Conservation (phyloP, 306 rosid genomes). For the Gleditsia sinensis region DNA sequence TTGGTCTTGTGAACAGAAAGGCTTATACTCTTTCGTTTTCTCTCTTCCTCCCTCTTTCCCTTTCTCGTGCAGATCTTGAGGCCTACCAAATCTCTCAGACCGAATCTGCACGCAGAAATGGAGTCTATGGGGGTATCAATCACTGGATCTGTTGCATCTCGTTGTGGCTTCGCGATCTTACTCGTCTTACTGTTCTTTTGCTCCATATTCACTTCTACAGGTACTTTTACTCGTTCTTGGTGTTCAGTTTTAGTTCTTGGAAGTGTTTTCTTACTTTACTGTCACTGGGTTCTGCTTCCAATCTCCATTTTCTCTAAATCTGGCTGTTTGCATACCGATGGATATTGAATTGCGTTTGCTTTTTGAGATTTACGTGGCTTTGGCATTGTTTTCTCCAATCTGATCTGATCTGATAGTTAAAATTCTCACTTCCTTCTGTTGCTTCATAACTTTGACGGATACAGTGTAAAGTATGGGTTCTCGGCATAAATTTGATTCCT, state of each 20-base stretch:
- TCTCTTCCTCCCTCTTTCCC: conserved; percentile 18
- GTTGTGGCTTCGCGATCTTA: conserved; percentile 43
- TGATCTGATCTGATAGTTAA: neutral
- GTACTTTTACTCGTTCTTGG: conserved; percentile 32
- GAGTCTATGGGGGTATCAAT: conserved; percentile 38
- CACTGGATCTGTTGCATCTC: conserved; percentile 55
- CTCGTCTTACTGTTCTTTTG: conserved; percentile 54
- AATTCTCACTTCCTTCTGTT: neutral
- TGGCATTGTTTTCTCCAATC: neutral
- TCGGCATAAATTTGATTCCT: no score
- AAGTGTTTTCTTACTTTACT: conserved; percentile 18
- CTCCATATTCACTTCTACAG: conserved; percentile 75
- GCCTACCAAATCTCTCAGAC: conserved; percentile 15
- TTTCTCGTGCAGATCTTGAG: conserved; percentile 52
- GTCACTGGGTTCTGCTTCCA: conserved; percentile 22
- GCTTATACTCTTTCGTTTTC: neutral
- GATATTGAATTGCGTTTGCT: neutral
- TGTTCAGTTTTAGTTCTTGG: neutral
- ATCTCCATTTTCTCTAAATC: conserved; percentile 5
- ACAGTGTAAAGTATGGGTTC: no score
- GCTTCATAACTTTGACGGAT: no score
- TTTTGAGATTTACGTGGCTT: conserved; percentile 13
- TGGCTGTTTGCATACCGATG: neutral
- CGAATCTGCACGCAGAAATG: conserved; percentile 55
- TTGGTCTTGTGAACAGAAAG: conserved; percentile 29